These are phyloP conservation scores for Hymenoscyphus linearis DNA, from an alignment of 2,329 filamentous ascomycete species.

Conservation along the genomic window DNA sequence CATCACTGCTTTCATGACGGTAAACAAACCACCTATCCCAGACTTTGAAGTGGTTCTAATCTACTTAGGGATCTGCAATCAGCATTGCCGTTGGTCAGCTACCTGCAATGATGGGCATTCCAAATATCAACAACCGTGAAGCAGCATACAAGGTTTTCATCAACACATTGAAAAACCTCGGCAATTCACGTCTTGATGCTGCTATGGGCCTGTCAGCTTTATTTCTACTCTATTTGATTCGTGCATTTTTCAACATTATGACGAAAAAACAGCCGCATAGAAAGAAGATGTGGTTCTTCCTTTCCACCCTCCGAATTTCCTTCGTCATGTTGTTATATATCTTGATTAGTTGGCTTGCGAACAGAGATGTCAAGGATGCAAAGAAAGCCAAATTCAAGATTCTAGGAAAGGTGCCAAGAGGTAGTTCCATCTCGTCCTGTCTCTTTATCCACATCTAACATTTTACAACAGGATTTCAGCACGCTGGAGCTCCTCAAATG, in stretches of 20 bases:
- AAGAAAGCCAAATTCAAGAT: conserved; percentile 66
- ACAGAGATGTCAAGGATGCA: conserved; percentile 54
- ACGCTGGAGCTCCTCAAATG: conserved; percentile 68
- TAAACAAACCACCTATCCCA: background rate
- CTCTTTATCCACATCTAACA: too few relatives aligned
- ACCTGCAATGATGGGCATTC: conserved; percentile 79
- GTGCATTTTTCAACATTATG: conserved; percentile 55
- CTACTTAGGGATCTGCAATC: conserved; percentile 61
- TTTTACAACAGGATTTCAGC: conserved; percentile 61
- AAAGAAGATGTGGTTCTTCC: conserved; percentile 78
- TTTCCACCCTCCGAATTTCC: conserved; percentile 82
- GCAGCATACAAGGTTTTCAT: conserved; percentile 79
- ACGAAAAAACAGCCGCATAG: conserved; percentile 65
- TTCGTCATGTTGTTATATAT: conserved; percentile 93
- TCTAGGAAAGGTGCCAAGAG: conserved; percentile 71
- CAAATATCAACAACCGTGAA: conserved; percentile 57
- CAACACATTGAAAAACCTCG: conserved; percentile 71
- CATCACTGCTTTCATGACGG: conserved; percentile 95
- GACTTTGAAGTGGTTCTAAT: background rate
- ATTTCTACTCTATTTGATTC: conserved; percentile 69
- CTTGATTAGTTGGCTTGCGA: conserved; percentile 80
- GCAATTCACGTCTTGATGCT: conserved; percentile 64
- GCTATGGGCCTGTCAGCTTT: conserved; percentile 84
- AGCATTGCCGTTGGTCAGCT: conserved; percentile 87
- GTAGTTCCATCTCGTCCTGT: conserved; percentile 34